Evolutionary conservation across 1,139 yeast genomes (phyloP).

Genomic region (Kodamaea anthophila): DNA sequence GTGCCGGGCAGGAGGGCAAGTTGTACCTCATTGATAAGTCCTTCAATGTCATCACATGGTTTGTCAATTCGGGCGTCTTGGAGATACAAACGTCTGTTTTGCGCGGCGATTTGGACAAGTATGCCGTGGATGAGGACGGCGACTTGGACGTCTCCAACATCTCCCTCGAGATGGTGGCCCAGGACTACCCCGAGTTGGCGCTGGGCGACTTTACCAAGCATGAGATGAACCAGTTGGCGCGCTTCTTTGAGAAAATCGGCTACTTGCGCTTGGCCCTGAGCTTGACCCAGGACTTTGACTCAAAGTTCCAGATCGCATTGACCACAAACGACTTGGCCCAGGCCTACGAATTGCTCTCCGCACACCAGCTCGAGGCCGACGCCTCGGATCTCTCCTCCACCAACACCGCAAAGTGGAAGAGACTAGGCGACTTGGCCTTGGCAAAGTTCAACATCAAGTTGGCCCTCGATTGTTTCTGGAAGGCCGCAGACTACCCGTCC

Average conservation of each 20-base stretch:
- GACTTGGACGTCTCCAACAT: conserved; percentile 47
- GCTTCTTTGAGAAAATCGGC: conserved; percentile 93
- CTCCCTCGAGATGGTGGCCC: conserved; percentile 59
- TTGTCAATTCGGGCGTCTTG: conserved; percentile 74
- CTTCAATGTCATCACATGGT: conserved; percentile 75
- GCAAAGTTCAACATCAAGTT: conserved; percentile 70
- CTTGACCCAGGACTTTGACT: conserved; percentile 79
- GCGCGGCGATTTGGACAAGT: conserved; percentile 76
- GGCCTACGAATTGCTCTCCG: conserved; percentile 67
- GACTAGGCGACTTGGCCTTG: conserved; percentile 83
- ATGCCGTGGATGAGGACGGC: conserved; percentile 35
- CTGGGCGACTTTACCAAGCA: conserved; percentile 48
- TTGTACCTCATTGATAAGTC: conserved; percentile 90
- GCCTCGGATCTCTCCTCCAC: conserved; percentile 29
- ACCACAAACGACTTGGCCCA: conserved; percentile 65
- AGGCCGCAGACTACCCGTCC: conserved; percentile 79
- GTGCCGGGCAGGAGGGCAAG: conserved; percentile 76
- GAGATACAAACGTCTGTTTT: conserved; percentile 94
- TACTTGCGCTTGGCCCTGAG: conserved; percentile 74
- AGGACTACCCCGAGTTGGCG: conserved; percentile 39
- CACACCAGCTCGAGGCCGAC: conserved; percentile 42
- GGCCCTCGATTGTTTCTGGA: conserved; percentile 75
- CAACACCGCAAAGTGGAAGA: conserved; percentile 68
- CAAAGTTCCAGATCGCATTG: conserved; percentile 66
- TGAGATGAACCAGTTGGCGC: conserved; percentile 75